Conservation (phyloP, 169 alveolate genomes). For the Nephromyces sp. region DNA sequence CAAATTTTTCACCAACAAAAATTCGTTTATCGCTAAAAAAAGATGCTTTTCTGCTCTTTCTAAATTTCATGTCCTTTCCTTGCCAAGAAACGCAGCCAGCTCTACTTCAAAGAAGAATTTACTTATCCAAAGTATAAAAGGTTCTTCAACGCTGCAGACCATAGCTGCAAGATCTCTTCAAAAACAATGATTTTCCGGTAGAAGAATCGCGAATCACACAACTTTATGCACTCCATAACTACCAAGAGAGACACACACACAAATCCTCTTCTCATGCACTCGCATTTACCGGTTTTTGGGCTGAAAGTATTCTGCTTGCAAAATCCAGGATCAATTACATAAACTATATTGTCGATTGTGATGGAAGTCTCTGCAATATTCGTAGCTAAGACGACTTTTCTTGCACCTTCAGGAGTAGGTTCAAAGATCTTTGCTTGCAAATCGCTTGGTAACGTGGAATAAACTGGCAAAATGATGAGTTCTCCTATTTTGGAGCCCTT, state of each 20-base stretch:
- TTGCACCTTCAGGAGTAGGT: constrained; percentile 48
- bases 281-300: constrained; percentile 83
- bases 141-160: too few relatives aligned
- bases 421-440: constrained; percentile 88
- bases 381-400: constrained; percentile 95
- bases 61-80: too few relatives aligned
- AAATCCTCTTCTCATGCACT: too few relatives aligned
- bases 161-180: not conserved
- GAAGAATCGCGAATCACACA: not conserved
- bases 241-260: too few relatives aligned
- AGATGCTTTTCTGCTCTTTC: too few relatives aligned
- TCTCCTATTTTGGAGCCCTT: constrained; percentile 22
- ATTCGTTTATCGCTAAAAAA: too few relatives aligned
- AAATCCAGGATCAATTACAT: constrained; percentile 97
- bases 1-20: too few relatives aligned
- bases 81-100: too few relatives aligned
- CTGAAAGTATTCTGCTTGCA: constrained; percentile 97
- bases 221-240: not conserved
- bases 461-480: constrained; percentile 84
- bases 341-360: constrained; percentile 96
- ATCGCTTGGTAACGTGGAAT: constrained; percentile 96
- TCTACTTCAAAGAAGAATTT: too few relatives aligned
- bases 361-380: constrained; percentile 99
- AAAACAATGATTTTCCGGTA: not conserved
- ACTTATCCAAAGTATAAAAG: too few relatives aligned